A percentile compares a stretch with the other conserved stretches of the same genome.
These are phyloP conservation scores for Bipolaris zeicola DNA, from an alignment of 2,329 filamentous ascomycete genomes.

Conservation along the genomic window DNA sequence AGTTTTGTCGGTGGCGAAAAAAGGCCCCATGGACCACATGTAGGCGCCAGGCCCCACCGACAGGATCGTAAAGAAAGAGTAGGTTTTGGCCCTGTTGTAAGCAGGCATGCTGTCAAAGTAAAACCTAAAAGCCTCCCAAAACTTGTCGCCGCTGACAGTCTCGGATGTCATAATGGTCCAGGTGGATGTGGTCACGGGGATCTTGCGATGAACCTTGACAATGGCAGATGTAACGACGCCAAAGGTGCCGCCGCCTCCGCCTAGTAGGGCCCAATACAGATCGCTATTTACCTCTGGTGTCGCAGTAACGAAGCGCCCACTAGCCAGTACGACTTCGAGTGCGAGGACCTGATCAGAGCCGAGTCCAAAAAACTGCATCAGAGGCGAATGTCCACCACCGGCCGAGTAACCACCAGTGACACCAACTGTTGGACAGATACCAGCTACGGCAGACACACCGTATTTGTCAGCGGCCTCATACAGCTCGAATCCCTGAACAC, in stretches of 20 bases:
- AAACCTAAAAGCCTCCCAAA: conserved; percentile 35
- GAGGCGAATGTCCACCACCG: conserved; percentile 61
- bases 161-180: conserved; percentile 36
- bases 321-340: conserved; percentile 43
- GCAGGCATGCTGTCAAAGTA: conserved; percentile 31
- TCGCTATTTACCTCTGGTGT: conserved; percentile 43
- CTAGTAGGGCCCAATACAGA: conserved; percentile 48
- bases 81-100: conserved; percentile 35
- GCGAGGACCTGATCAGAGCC: conserved; percentile 45
- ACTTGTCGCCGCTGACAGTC: conserved; percentile 38
- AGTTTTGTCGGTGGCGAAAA: conserved; percentile 38
- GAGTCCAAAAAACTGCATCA: conserved; percentile 55
- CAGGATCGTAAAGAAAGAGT: conserved; percentile 36
- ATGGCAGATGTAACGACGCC: conserved; percentile 44
- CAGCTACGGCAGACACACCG: conserved; percentile 33
- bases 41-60: conserved; percentile 30
- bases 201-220: conserved; percentile 40
- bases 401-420: conserved; percentile 49
- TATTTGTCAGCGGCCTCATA: conserved; percentile 38
- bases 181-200: conserved; percentile 40
- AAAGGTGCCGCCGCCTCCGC: conserved; percentile 46
- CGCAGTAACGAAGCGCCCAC: conserved; percentile 32
- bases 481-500: conserved; percentile 41
- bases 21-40: conserved; percentile 34
- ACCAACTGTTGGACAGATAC: conserved; percentile 58